phyloP scores from a whole-genome alignment of 306 rosid species.

The Trifolium repens region DNA sequence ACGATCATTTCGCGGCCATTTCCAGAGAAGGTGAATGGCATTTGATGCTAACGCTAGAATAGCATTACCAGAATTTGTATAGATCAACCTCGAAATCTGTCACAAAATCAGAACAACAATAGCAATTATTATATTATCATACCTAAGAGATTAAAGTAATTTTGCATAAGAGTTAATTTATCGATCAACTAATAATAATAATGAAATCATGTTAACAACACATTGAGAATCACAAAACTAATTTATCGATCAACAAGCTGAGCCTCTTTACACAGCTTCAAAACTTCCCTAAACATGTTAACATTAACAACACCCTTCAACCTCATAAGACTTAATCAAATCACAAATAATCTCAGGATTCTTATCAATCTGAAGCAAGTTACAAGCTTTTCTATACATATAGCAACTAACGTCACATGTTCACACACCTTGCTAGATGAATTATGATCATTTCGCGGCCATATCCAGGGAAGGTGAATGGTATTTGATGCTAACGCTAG shows the following conservation, averaged over 20 bases:
- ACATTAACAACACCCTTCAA: too few relatives aligned
- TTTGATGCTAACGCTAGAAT: conserved; percentile 89
- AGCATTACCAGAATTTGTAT: conserved; percentile 88
- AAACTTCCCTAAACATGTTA: too few relatives aligned
- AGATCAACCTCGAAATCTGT: conserved; percentile 89
- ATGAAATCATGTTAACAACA: too few relatives aligned
- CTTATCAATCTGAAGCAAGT: too few relatives aligned
- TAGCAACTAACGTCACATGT: conserved; percentile 5
- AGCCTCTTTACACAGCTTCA: too few relatives aligned
- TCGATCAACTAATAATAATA: not conserved
- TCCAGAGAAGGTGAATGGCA: conserved; percentile 93
- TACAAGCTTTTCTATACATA: too few relatives aligned
- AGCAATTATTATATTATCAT: not conserved
- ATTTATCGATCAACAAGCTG: too few relatives aligned
- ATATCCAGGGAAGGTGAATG: conserved; percentile 90
- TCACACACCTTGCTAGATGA: conserved; percentile 68
- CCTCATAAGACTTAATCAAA: too few relatives aligned
- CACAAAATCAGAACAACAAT: conserved; percentile 31
- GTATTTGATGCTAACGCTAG: conserved; percentile 92
- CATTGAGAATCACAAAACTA: too few relatives aligned
- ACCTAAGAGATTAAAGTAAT: not conserved
- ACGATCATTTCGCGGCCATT: conserved; percentile 80
- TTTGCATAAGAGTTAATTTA: conserved; percentile 1
- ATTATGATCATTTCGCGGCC: conserved; percentile 79
- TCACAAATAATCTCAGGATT: too few relatives aligned